Evolutionary conservation across 352 stramenopile genomes (phyloP), one percentile per base, ranked within the genome.

Genomic region (Phytophthora megakarya): DNA sequence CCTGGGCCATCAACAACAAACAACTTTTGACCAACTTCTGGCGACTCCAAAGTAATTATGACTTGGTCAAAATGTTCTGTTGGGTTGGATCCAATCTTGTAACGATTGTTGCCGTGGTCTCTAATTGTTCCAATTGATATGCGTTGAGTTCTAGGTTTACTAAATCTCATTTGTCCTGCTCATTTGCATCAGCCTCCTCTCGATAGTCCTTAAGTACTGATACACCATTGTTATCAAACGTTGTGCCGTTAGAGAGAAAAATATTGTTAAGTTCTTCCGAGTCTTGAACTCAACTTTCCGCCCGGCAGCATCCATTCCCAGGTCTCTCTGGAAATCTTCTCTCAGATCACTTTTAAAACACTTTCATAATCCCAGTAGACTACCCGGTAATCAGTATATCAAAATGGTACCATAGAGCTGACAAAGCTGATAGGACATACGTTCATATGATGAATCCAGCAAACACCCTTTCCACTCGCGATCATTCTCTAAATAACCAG

Each of bases 321-420:
- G 15, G 6, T 35, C n/a, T 50, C 44, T 9, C 4, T 21, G 23
- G 25, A 37, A 50, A 25, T 73, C 42, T 50, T 50, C 7, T n/a
- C n/a, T n/a, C n/a, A n/a, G n/a, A n/a, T n/a, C n/a, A n/a, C n/a
- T n/a, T n/a, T n/a, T n/a, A n/a, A 77, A 77, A 12, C 35, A 16
- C 18, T 40, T 16, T 16, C 35, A 40, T 18, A 40, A 16, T 16
- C 9, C 12, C 18, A 44, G 30, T 0, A 51, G 9, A 22, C 72
- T n/a, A 5, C 10, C 53, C 15, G 44, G 51, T 12, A 63, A 19
- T 0, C 26, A 67, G 21, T 75, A 72, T 0, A 70, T 15, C 37
- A 78, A 53, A 2, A 78, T 65, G 0, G 46, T 73, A 22, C 32
- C 66, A 25, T 79, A 78, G 5, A 80, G 39, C 26, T 73, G 47